Evolutionary conservation across 331 rosid species (phyloP).

Genomic region (Spiraea crenata): DNA sequence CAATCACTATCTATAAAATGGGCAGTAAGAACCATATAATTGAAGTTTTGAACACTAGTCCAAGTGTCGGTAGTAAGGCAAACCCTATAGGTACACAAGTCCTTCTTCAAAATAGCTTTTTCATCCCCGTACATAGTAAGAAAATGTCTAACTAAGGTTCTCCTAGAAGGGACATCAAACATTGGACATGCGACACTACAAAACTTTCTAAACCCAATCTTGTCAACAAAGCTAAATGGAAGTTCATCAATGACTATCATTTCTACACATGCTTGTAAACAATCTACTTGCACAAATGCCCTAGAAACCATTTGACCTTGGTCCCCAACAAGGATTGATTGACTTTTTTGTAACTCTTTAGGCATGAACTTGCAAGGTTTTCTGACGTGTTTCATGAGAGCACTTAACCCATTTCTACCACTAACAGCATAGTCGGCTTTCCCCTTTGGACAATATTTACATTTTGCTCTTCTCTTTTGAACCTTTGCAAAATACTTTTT

Average conservation of each 20-base stretch:
- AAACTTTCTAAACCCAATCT: not conserved
- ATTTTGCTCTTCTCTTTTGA: too few species aligned
- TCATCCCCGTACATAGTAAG: not conserved
- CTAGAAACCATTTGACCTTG: too few species aligned
- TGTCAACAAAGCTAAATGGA: too few species aligned
- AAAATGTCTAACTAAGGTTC: not conserved
- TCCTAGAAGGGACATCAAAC: not conserved
- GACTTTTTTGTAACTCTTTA: too few species aligned
- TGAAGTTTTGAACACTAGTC: too few species aligned
- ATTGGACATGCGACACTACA: not conserved
- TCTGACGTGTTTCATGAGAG: too few species aligned
- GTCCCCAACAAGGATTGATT: too few species aligned
- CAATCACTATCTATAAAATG: conserved; percentile 1
- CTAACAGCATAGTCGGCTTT: too few species aligned
- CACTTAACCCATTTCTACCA: too few species aligned
- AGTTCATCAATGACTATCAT: not conserved
- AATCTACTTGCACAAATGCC: not conserved
- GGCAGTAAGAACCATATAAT: not conserved
- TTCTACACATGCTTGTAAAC: not conserved
- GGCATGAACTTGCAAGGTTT: too few species aligned
- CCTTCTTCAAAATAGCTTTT: not conserved
- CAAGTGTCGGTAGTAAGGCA: not conserved
- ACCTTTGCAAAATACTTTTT: too few species aligned
- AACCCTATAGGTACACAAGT: not conserved
- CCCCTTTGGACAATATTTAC: too few species aligned